A percentile compares a stretch with the other conserved stretches of the same genome.
phyloP scores from a whole-genome alignment of 1,284 basidiomycete species.

The Pseudozyma sp. region DNA sequence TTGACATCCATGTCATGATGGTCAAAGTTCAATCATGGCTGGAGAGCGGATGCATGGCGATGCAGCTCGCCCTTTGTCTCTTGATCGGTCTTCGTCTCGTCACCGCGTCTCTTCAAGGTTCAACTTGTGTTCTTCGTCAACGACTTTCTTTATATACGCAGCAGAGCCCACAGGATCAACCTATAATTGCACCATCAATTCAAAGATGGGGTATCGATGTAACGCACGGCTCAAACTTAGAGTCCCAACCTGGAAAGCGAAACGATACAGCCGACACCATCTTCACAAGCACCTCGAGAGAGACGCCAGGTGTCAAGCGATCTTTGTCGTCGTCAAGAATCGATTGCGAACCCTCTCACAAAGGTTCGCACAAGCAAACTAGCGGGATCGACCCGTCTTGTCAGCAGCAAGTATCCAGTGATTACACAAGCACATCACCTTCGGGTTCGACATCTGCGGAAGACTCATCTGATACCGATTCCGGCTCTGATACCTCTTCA shows the following conservation, averaged over 20 bases:
- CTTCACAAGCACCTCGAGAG: not conserved
- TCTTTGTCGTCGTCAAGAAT: too few species aligned
- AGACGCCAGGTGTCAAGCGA: too few species aligned
- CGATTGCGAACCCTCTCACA: too few species aligned
- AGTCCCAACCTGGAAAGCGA: not conserved
- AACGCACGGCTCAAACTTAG: not conserved
- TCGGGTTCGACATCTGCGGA: not conserved
- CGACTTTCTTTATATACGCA: not conserved
- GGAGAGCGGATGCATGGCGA: conserved; percentile 15
- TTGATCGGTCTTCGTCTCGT: conserved; percentile 24
- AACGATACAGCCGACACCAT: not conserved
- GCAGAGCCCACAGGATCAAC: conserved; percentile 3
- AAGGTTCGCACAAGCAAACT: too few species aligned
- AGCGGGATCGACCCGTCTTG: too few species aligned
- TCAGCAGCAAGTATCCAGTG: not conserved
- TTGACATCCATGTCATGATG: conserved; percentile 10
- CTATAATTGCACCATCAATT: conserved; percentile 6
- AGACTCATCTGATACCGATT: not conserved
- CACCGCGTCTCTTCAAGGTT: conserved; percentile 4
- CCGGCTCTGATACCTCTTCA: not conserved
- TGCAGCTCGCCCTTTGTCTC: conserved; percentile 22
- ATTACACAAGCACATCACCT: not conserved
- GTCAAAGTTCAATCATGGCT: conserved; percentile 14
- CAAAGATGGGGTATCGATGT: conserved; percentile 5
- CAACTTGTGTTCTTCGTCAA: conserved; percentile 2